A percentile compares a stretch with the other conserved stretches of the same genome.
Conservation (phyloP, 129 eudicot species). For the Helichrysum umbraculigerum region DNA sequence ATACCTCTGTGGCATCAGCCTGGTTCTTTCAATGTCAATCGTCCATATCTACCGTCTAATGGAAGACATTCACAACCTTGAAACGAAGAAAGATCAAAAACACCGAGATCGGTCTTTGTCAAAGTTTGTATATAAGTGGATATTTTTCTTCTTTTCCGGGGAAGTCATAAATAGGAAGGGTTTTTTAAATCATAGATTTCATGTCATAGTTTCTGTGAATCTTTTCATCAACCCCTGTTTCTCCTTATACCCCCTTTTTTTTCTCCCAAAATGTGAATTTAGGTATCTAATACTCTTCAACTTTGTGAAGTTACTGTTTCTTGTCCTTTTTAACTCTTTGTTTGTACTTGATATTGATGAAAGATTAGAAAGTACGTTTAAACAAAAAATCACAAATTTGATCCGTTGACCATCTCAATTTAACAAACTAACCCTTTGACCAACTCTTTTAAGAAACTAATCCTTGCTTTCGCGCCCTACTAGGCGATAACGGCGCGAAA, state of each 20-base stretch:
- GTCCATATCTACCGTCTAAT: conserved; percentile 13
- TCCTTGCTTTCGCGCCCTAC: no score
- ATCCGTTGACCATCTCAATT: no score
- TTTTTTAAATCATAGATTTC: conserved; percentile 2
- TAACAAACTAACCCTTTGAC: no score
- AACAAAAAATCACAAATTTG: neutral
- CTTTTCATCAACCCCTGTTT: conserved; percentile 5
- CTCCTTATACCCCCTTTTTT: neutral
- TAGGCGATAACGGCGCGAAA: no score
- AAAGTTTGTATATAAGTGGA: conserved; percentile 38
- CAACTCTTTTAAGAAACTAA: no score
- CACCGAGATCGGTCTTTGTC: neutral
- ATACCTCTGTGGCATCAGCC: conserved; percentile 21
- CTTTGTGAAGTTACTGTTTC: conserved; percentile 4
- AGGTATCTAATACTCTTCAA: conserved; percentile 1
- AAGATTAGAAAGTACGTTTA: neutral
- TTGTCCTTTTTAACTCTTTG: neutral
- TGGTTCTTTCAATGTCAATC: conserved; percentile 20
- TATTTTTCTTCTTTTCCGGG: conserved; percentile 10
- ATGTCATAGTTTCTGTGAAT: conserved; percentile 20
- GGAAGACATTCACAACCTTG: conserved; percentile 35
- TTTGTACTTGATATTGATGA: neutral
- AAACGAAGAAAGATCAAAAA: conserved; percentile 4
- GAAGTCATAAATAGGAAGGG: neutral
- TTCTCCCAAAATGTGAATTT: neutral